Percentiles rank a stretch among this genome's conserved stretches.
phyloP scores from a whole-genome alignment of 2,329 filamentous ascomycete genomes.

The Pseudocercospora macadamiae region DNA sequence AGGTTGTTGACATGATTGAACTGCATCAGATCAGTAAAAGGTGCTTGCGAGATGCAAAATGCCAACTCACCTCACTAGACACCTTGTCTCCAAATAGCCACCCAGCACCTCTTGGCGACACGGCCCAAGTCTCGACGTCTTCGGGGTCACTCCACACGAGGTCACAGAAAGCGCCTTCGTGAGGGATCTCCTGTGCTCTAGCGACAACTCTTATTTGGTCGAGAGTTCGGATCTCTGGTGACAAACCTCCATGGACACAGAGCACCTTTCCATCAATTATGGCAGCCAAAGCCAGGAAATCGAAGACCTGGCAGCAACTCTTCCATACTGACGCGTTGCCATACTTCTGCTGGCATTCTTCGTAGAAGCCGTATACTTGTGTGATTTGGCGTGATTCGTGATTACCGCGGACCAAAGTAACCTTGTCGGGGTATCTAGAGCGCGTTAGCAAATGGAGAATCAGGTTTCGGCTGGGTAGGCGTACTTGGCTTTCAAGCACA shows the following conservation, averaged over 20 bases:
- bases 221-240: conserved; percentile 72
- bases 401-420: conserved; percentile 70
- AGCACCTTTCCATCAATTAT: conserved; percentile 75
- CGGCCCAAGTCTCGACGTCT: conserved; percentile 68
- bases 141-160: conserved; percentile 77
- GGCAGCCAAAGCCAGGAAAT: conserved; percentile 73
- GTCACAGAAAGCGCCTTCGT: conserved; percentile 77
- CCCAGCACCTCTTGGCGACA: conserved; percentile 67
- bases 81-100: conserved; percentile 74
- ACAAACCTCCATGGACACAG: conserved; percentile 72
- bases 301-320: conserved; percentile 76
- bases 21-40: conserved; percentile 2
- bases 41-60: not conserved
- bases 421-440: not conserved
- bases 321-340: conserved; percentile 80
- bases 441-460: conserved; percentile 14
- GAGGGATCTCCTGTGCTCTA: conserved; percentile 74
- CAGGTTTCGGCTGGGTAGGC: conserved; percentile 1
- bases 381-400: conserved; percentile 79
- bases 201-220: conserved; percentile 77
- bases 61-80: conserved; percentile 60
- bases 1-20: conserved; percentile 78
- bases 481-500: conserved; percentile 73
- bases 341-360: conserved; percentile 76
- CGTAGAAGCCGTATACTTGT: conserved; percentile 78